Percentiles rank a stretch among this genome's conserved stretches.
These are phyloP conservation scores for Amphicarpaea edgeworthii DNA, from an alignment of 306 rosid genomes.

Conservation along the genomic window DNA sequence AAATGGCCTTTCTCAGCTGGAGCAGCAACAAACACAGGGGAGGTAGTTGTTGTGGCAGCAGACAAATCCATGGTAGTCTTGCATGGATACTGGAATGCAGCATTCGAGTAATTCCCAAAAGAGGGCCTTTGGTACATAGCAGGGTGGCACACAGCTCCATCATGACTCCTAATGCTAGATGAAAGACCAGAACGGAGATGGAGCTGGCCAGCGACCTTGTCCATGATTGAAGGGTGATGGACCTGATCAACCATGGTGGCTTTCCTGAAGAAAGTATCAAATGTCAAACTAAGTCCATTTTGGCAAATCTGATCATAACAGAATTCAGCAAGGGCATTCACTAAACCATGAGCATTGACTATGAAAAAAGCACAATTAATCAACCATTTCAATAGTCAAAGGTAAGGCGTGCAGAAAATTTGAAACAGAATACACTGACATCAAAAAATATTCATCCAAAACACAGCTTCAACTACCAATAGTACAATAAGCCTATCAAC, in stretches of 20 bases:
- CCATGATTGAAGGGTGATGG: constrained; percentile 79
- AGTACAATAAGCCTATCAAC: background rate
- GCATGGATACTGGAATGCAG: constrained; percentile 69
- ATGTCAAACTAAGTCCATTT: background rate
- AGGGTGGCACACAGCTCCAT: constrained; percentile 56
- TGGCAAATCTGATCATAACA: background rate
- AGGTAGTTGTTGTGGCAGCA: constrained; percentile 64
- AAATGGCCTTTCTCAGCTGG: constrained; percentile 83
- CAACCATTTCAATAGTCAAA: background rate
- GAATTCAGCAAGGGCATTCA: too few relatives aligned
- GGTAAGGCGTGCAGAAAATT: background rate
- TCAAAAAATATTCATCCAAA: background rate
- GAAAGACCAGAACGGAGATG: constrained; percentile 61
- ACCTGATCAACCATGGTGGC: constrained; percentile 78
- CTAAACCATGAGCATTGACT: background rate
- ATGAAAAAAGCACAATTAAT: too few relatives aligned
- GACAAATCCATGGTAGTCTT: constrained; percentile 66
- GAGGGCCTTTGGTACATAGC: constrained; percentile 66
- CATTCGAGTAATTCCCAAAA: constrained; percentile 68
- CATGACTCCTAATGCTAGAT: constrained; percentile 50
- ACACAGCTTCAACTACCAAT: background rate
- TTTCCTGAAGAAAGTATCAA: constrained; percentile 44
- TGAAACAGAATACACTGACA: background rate
- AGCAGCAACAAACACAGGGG: constrained; percentile 80
- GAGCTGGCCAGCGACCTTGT: constrained; percentile 80